Percentiles rank a stretch among this genome's conserved stretches.
Conservation (phyloP, 495 filamentous ascomycete species). For the Penicillium soppii region DNA sequence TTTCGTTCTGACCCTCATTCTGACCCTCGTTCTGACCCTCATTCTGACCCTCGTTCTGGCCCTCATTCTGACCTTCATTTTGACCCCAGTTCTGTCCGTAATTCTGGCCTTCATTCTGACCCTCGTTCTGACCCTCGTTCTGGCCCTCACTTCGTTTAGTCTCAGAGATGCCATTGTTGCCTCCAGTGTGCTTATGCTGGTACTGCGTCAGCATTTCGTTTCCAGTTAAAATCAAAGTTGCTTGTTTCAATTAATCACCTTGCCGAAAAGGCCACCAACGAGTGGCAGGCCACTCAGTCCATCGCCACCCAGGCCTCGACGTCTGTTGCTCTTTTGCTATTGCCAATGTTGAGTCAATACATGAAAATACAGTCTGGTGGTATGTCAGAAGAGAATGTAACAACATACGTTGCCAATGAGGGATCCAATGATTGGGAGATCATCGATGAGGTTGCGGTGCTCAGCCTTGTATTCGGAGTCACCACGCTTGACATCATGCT, state of each 20-base stretch:
- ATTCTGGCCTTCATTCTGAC: constrained; percentile 14
- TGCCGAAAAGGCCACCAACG: constrained; percentile 3
- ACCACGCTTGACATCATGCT: neutral
- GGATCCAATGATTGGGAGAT: neutral
- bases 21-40: constrained; percentile 1
- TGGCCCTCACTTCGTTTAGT: constrained; percentile 10
- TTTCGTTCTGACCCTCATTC: neutral
- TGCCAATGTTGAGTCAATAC: neutral
- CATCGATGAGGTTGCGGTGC: constrained; percentile 5
- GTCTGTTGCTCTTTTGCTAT: constrained; percentile 10
- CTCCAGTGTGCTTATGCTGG: constrained; percentile 8
- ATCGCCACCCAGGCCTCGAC: neutral
- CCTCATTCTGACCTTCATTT: constrained; percentile 3
- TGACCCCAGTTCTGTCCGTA: neutral
- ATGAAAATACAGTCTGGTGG: neutral
- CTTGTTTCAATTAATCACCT: neutral
- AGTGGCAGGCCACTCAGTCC: constrained; percentile 6
- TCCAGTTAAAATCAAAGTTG: too few relatives aligned
- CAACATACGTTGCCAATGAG: neutral
- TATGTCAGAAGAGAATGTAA: neutral
- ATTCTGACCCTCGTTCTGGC: constrained; percentile 13
- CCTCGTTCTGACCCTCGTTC: constrained; percentile 11
- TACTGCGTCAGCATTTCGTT: neutral
- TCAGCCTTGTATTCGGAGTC: neutral
- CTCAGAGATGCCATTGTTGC: constrained; percentile 13